phyloP scores from a whole-genome alignment of 805 yeast species.

The Saturnispora serradocipensis region DNA sequence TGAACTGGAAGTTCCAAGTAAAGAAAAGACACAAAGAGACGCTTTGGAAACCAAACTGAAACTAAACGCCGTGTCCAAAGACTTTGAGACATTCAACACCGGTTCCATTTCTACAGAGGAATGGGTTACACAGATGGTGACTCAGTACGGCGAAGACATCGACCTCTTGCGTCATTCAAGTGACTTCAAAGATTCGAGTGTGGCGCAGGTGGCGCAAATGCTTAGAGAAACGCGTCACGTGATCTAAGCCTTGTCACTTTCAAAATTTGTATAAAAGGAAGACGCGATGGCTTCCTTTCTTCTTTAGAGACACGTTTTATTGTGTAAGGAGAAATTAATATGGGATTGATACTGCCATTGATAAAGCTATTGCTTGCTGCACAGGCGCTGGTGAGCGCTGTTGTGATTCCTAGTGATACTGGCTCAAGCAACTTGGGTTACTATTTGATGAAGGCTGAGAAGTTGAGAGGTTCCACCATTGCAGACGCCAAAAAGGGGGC shows the following conservation, averaged over 20 bases:
- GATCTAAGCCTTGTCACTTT: neutral
- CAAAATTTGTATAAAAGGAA: neutral
- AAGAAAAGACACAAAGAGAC: constrained; percentile 1
- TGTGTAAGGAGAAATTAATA: neutral
- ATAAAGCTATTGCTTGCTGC: neutral
- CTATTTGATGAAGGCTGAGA: constrained; percentile 17
- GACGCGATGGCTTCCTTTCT: neutral
- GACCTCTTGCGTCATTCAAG: constrained; percentile 52
- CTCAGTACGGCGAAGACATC: constrained; percentile 51
- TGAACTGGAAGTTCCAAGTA: neutral
- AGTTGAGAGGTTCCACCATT: constrained; percentile 10
- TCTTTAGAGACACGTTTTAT: neutral
- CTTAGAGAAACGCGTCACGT: constrained; percentile 5
- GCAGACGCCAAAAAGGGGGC: constrained; percentile 9
- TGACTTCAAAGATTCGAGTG: constrained; percentile 39
- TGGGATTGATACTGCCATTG: neutral
- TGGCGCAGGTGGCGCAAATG: constrained; percentile 11
- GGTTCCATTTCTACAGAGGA: constrained; percentile 4
- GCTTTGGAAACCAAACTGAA: constrained; percentile 5
- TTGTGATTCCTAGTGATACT: neutral
- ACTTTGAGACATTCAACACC: neutral
- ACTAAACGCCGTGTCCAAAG: neutral
- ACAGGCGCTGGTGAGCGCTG: neutral
- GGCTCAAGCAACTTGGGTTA: constrained; percentile 4
- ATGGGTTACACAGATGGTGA: constrained; percentile 34